Conservation (phyloP, 495 filamentous ascomycete species). For the Annulohypoxylon moriforme region DNA sequence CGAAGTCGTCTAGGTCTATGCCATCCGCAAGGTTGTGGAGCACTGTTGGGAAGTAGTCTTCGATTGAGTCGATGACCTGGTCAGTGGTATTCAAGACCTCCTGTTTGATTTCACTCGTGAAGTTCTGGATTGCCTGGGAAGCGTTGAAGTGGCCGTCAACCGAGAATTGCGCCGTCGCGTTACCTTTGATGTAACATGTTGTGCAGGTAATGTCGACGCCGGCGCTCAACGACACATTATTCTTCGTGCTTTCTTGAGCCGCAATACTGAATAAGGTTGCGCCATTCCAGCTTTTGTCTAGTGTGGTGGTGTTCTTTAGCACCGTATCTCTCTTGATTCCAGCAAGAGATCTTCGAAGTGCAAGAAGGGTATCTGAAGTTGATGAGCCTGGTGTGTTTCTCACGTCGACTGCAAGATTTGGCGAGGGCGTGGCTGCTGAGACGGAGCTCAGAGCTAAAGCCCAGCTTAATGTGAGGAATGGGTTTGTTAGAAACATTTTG, state of each 20-base stretch:
- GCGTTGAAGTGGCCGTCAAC: slow-evolving; percentile 56
- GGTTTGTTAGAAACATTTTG: slow-evolving; percentile 28
- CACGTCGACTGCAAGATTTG: slow-evolving; percentile 20
- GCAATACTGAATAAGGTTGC: slow-evolving; percentile 49
- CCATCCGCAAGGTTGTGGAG: slow-evolving; percentile 40
- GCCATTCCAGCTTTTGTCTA: slow-evolving; percentile 55
- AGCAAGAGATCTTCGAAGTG: slow-evolving; percentile 27
- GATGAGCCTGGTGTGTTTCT: slow-evolving; percentile 31
- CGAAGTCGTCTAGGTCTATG: slow-evolving; percentile 50
- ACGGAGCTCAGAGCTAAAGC: slow-evolving; percentile 18
- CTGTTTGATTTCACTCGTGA: slow-evolving; percentile 42
- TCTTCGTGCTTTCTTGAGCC: not conserved
- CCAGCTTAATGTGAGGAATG: slow-evolving; percentile 15
- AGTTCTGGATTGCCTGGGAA: slow-evolving; percentile 49
- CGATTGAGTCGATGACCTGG: slow-evolving; percentile 42
- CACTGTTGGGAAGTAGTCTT: slow-evolving; percentile 36
- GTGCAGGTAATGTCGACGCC: slow-evolving; percentile 59
- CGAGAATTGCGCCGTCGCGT: slow-evolving; percentile 54
- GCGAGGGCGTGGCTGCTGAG: slow-evolving; percentile 19
- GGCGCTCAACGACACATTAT: slow-evolving; percentile 21
- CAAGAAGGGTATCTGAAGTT: slow-evolving; percentile 28
- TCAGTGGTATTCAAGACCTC: slow-evolving; percentile 51
- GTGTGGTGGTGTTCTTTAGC: slow-evolving; percentile 52
- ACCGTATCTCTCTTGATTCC: slow-evolving; percentile 25
- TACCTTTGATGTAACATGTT: slow-evolving; percentile 64